These are phyloP conservation scores for Sugiyamaella castrensis DNA, from an alignment of 1,139 yeast genomes.

Conservation along the genomic window DNA sequence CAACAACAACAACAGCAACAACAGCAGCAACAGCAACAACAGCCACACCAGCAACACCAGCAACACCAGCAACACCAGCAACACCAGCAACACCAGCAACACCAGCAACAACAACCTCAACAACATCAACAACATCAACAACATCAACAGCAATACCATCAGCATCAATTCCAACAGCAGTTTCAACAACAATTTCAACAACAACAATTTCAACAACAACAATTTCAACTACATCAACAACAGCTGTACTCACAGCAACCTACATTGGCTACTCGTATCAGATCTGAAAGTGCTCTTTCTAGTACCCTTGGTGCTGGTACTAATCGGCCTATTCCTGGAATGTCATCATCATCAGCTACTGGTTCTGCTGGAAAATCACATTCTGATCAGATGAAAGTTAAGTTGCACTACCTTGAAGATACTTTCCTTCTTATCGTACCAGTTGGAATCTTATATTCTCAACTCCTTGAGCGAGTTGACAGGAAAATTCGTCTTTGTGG, in stretches of 20 bases:
- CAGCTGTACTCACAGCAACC: constrained; percentile 15
- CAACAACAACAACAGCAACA: constrained; percentile 3
- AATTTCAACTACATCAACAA: constrained; percentile 11
- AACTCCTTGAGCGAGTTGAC: constrained; percentile 45
- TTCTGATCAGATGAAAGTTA: constrained; percentile 42
- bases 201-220: constrained; percentile 6
- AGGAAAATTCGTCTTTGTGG: constrained; percentile 47
- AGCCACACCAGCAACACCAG: constrained; percentile 2
- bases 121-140: not conserved
- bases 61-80: constrained; percentile 7
- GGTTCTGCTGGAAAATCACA: constrained; percentile 1
- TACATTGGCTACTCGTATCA: constrained; percentile 5
- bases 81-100: constrained; percentile 11
- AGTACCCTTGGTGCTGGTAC: constrained; percentile 3
- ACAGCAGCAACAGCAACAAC: constrained; percentile 8
- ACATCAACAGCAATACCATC: constrained; percentile 8
- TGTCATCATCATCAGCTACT: not conserved
- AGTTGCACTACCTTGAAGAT: constrained; percentile 47
- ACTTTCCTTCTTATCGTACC: constrained; percentile 49
- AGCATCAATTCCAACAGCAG: constrained; percentile 7
- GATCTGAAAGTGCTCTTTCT: constrained; percentile 9
- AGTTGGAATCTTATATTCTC: constrained; percentile 45
- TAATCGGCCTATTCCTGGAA: not conserved
- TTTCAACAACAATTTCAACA: constrained; percentile 3
- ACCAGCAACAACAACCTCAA: constrained; percentile 15